Conservation (phyloP, 2,329 filamentous ascomycete genomes). For the Cephalotrichum gorgonifer region DNA sequence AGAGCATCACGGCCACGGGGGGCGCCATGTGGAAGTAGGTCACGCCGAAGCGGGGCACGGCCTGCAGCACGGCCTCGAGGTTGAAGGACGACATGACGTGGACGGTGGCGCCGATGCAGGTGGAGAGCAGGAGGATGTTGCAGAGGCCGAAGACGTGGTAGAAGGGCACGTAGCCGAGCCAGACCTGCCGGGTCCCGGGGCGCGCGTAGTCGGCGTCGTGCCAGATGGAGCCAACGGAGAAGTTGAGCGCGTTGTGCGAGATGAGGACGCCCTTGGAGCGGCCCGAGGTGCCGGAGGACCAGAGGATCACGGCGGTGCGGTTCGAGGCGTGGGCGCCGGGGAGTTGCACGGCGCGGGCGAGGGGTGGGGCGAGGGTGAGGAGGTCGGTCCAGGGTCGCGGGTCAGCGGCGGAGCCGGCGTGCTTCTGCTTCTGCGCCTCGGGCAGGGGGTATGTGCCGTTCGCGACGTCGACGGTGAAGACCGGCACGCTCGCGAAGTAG, state of each 20-base stretch:
- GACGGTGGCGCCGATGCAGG: conserved; percentile 40
- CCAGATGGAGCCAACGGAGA: conserved; percentile 40
- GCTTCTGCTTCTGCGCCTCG: not conserved
- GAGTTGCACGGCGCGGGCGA: conserved; percentile 26
- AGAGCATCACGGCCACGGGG: conserved; percentile 58
- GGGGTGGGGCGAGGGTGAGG: conserved; percentile 40
- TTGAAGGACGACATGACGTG: conserved; percentile 65
- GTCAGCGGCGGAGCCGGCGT: not conserved
- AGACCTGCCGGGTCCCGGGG: conserved; percentile 24
- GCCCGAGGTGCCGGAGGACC: conserved; percentile 56
- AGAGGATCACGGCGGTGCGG: conserved; percentile 43
- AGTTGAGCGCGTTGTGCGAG: conserved; percentile 54
- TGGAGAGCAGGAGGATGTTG: conserved; percentile 48
- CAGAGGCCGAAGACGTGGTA: conserved; percentile 53
- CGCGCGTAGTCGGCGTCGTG: conserved; percentile 33
- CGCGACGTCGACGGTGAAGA: conserved; percentile 41
- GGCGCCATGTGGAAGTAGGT: conserved; percentile 58
- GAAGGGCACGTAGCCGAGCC: conserved; percentile 59
- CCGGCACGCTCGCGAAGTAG: conserved; percentile 36
- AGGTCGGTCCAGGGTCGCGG: conserved; percentile 50
- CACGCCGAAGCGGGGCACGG: conserved; percentile 51
- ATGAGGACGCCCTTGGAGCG: conserved; percentile 67
- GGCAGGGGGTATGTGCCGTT: conserved; percentile 21
- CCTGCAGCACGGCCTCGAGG: conserved; percentile 52
- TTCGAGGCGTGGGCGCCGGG: conserved; percentile 41